Percentiles rank a stretch among this genome's conserved stretches.
phyloP scores from a whole-genome alignment of 495 filamentous ascomycete genomes.

The Neurospora cerealis region DNA sequence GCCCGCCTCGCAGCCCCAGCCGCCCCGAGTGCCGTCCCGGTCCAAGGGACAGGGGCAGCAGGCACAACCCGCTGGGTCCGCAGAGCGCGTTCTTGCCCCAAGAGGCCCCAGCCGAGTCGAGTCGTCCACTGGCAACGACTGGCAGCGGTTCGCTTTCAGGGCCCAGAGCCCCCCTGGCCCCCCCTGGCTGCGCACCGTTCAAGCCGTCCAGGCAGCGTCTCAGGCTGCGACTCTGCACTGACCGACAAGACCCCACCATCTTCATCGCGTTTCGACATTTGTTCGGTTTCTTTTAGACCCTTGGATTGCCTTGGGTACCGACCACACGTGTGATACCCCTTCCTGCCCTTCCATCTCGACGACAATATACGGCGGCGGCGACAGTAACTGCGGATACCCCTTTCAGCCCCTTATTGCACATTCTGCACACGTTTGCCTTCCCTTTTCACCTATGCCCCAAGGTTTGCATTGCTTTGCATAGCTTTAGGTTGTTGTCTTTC shows the following conservation, averaged over 20 bases:
- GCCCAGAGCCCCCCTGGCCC: not conserved
- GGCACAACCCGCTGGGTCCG: not conserved
- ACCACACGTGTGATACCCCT: not conserved
- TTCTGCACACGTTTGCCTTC: not conserved
- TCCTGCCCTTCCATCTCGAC: not conserved
- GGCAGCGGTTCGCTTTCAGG: not conserved
- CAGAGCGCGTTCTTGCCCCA: not conserved
- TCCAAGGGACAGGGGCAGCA: not conserved
- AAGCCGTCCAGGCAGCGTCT: not conserved
- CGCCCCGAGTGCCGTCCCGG: not conserved
- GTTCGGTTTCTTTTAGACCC: constrained; percentile 4
- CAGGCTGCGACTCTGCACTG: not conserved
- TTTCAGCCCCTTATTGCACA: not conserved
- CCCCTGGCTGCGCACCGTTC: not conserved
- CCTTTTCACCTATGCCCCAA: not conserved
- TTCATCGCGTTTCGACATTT: constrained; percentile 1
- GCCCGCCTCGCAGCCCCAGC: not conserved
- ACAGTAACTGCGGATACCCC: not conserved
- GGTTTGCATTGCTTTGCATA: not conserved
- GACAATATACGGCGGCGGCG: not conserved
- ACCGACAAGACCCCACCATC: not conserved
- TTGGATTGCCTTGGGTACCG: constrained; percentile 1
- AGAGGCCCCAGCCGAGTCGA: not conserved
- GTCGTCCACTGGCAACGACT: not conserved
- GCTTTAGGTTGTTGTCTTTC: not conserved